Percentiles rank a stretch among this genome's conserved stretches.
Evolutionary conservation across 768 basidiomycete genomes (phyloP).

Genomic region (Rhizopogon vinicolor): DNA sequence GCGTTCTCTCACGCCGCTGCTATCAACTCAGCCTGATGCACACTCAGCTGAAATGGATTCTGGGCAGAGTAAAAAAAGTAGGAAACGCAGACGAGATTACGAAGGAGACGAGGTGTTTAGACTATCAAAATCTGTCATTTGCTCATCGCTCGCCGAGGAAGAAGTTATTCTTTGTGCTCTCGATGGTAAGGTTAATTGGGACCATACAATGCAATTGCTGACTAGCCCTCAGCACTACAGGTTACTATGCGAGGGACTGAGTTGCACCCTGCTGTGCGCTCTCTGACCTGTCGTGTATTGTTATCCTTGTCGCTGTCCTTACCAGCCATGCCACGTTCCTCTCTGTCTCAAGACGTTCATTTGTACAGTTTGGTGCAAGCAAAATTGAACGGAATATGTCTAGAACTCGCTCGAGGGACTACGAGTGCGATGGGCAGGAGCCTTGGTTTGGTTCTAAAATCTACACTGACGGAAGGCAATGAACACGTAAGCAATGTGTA

Average conservation of each 20-base stretch:
- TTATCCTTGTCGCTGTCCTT: slow-evolving; percentile 54
- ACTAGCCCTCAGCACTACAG: slow-evolving; percentile 39
- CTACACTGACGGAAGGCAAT: slow-evolving; percentile 23
- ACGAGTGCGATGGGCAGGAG: slow-evolving; percentile 57
- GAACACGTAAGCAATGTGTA: slow-evolving; percentile 23
- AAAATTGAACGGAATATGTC: slow-evolving; percentile 43
- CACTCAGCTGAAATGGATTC: slow-evolving; percentile 16
- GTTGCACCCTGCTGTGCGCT: slow-evolving; percentile 49
- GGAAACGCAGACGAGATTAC: slow-evolving; percentile 64
- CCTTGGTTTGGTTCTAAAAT: slow-evolving; percentile 49
- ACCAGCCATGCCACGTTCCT: slow-evolving; percentile 50
- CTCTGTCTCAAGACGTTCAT: slow-evolving; percentile 46
- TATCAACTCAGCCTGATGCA: slow-evolving; percentile 35
- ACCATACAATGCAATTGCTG: neutral
- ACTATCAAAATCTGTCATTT: slow-evolving; percentile 40
- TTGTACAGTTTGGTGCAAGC: slow-evolving; percentile 42
- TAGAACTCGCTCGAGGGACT: slow-evolving; percentile 50
- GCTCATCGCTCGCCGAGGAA: slow-evolving; percentile 45
- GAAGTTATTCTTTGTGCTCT: slow-evolving; percentile 49
- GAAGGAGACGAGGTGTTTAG: slow-evolving; percentile 76
- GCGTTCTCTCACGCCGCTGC: slow-evolving; percentile 41
- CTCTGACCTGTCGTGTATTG: slow-evolving; percentile 53
- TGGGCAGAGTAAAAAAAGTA: slow-evolving; percentile 46
- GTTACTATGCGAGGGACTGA: slow-evolving; percentile 44
- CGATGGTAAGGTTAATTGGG: slow-evolving; percentile 42